Percentiles rank a stretch among this genome's conserved stretches.
Conservation (phyloP, 164 flowering plant genomes). For the Santalum album region DNA sequence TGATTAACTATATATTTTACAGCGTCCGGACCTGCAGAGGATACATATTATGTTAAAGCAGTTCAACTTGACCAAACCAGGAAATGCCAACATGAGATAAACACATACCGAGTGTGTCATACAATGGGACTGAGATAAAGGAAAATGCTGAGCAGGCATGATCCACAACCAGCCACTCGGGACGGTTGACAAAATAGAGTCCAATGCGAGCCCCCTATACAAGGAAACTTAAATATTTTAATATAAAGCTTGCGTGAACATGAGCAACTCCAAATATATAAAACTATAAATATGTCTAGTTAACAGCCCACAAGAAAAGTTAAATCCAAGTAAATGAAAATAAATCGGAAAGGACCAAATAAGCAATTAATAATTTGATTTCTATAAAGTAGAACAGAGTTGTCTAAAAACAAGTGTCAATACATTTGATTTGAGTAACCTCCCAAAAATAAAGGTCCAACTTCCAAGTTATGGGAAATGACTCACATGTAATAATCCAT, state of each 20-base stretch:
- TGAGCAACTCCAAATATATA: no score
- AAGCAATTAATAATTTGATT: no score
- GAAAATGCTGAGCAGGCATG: conserved; percentile 4
- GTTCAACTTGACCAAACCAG: background rate
- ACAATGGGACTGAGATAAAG: background rate
- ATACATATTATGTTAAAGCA: background rate
- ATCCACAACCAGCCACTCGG: background rate
- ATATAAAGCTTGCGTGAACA: no score
- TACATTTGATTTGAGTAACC: background rate
- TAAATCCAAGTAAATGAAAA: no score
- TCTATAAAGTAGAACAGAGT: no score
- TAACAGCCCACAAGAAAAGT: no score
- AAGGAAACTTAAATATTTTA: background rate
- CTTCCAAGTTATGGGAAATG: background rate
- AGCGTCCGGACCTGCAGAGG: conserved; percentile 1
- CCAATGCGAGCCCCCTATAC: background rate
- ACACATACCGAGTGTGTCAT: conserved; percentile 3
- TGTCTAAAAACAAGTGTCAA: background rate
- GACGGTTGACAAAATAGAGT: conserved; percentile 1
- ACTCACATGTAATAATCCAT: background rate
- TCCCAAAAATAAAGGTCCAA: background rate
- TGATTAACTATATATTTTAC: conserved; percentile 1
- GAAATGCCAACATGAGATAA: background rate
- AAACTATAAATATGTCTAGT: no score
- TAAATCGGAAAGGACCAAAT: no score